Evolutionary conservation across 2,329 filamentous ascomycete species (phyloP).

Genomic region (Mollisia scopiformis): DNA sequence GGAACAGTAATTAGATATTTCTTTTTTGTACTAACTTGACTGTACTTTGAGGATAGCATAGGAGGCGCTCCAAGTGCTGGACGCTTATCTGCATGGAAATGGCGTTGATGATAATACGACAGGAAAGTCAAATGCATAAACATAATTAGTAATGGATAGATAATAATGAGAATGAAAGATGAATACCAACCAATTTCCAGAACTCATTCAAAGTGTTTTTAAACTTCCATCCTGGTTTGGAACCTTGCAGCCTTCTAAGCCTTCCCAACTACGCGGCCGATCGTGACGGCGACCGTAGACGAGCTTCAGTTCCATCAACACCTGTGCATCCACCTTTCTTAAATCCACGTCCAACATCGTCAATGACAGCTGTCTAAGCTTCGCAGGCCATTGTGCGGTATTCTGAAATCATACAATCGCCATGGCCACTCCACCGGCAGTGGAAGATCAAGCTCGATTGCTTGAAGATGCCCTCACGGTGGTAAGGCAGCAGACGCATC

Average conservation of each 20-base stretch:
- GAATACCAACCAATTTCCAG: background rate
- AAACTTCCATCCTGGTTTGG: background rate
- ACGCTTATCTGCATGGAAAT: background rate
- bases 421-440: conserved; percentile 61
- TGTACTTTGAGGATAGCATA: background rate
- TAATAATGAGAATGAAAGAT: background rate
- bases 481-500: conserved; percentile 92
- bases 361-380: conserved; percentile 32
- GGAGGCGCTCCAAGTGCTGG: conserved; percentile 11
- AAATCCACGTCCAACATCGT: conserved; percentile 19
- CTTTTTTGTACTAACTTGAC: background rate
- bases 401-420: conserved; percentile 24
- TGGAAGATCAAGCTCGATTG: conserved; percentile 85
- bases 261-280: conserved; percentile 17
- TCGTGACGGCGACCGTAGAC: conserved; percentile 24
- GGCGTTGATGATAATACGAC: conserved; percentile 3
- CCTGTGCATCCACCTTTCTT: conserved; percentile 12
- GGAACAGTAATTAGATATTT: background rate
- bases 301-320: conserved; percentile 16
- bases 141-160: background rate
- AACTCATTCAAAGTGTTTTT: background rate
- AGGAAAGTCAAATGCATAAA: background rate
- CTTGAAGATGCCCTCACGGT: conserved; percentile 96
- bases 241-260: background rate
- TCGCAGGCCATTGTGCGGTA: conserved; percentile 29